Evolutionary conservation across 1,284 basidiomycete species (phyloP).

Genomic region (Boletus sp.): DNA sequence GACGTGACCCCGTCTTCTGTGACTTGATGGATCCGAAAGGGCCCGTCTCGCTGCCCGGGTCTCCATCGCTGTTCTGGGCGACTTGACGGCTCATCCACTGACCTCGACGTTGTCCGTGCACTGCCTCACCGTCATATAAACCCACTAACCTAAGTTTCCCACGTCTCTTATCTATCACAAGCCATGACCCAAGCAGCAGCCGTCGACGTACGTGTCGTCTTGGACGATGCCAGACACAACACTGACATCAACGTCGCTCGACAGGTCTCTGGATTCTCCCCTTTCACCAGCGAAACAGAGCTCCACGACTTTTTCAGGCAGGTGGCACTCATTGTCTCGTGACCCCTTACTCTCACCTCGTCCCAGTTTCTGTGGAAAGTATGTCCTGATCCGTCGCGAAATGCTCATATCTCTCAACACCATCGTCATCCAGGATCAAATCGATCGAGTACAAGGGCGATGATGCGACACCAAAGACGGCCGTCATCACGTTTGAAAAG

Average conservation of each 20-base stretch:
- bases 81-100: too few relatives aligned
- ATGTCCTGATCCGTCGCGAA: slow-evolving; percentile 18
- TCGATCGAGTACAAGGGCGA: slow-evolving; percentile 53
- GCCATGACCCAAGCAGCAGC: slow-evolving; percentile 25
- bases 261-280: slow-evolving; percentile 63
- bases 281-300: slow-evolving; percentile 55
- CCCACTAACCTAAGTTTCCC: slow-evolving; percentile 10
- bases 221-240: not conserved
- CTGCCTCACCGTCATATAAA: too few relatives aligned
- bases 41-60: too few relatives aligned
- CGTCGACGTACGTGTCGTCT: slow-evolving; percentile 20
- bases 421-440: slow-evolving; percentile 47
- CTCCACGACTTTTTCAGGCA: slow-evolving; percentile 77
- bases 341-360: slow-evolving; percentile 11
- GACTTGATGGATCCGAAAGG: too few relatives aligned
- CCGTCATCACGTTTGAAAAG: slow-evolving; percentile 72
- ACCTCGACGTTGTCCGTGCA: too few relatives aligned
- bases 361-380: slow-evolving; percentile 74
- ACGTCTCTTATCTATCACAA: slow-evolving; percentile 6
- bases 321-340: slow-evolving; percentile 25
- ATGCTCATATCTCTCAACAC: not conserved
- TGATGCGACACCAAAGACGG: slow-evolving; percentile 35
- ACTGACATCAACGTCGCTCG: not conserved
- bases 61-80: too few relatives aligned
- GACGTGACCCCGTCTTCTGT: too few relatives aligned